A percentile compares a stretch with the other conserved stretches of the same genome.
These are phyloP conservation scores for Ascomycota sp. DNA, from an alignment of 2,329 filamentous ascomycete genomes.

Conservation along the genomic window DNA sequence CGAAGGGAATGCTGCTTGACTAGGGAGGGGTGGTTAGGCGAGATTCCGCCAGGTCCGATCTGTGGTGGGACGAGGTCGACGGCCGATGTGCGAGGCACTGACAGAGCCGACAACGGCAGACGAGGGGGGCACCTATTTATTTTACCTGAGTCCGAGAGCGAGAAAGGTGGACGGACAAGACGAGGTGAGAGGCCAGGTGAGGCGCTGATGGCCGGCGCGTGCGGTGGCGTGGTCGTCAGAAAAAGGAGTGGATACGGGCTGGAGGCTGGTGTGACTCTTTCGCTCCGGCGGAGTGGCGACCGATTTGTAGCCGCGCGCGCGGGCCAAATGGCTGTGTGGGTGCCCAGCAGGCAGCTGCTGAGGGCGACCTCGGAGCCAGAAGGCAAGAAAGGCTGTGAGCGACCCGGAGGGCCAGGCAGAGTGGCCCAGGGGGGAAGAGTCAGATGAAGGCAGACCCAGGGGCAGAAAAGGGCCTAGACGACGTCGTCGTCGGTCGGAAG, in stretches of 20 bases:
- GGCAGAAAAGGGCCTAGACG: too few species aligned
- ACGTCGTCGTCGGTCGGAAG: too few species aligned
- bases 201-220: conserved; percentile 11
- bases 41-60: too few species aligned
- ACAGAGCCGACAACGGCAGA: too few species aligned
- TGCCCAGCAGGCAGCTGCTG: conserved; percentile 9
- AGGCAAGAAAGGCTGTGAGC: too few species aligned
- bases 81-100: not conserved
- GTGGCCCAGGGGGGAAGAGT: too few species aligned
- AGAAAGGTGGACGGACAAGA: not conserved
- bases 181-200: conserved; percentile 2
- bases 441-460: too few species aligned
- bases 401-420: too few species aligned
- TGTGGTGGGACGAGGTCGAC: not conserved
- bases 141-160: not conserved
- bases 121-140: too few species aligned
- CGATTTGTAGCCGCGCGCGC: conserved; percentile 11
- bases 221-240: conserved; percentile 7
- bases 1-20: not conserved
- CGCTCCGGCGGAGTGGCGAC: conserved; percentile 10
- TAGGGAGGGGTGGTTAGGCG: too few species aligned
- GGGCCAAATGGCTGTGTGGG: not conserved
- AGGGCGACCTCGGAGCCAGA: conserved; percentile 18
- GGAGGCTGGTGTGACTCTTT: conserved; percentile 16
- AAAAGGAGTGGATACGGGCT: conserved; percentile 6